Percentiles rank a stretch among this genome's conserved stretches.
These are phyloP conservation scores for Terfezia claveryi DNA, from an alignment of 495 filamentous ascomycete genomes.

Conservation along the genomic window DNA sequence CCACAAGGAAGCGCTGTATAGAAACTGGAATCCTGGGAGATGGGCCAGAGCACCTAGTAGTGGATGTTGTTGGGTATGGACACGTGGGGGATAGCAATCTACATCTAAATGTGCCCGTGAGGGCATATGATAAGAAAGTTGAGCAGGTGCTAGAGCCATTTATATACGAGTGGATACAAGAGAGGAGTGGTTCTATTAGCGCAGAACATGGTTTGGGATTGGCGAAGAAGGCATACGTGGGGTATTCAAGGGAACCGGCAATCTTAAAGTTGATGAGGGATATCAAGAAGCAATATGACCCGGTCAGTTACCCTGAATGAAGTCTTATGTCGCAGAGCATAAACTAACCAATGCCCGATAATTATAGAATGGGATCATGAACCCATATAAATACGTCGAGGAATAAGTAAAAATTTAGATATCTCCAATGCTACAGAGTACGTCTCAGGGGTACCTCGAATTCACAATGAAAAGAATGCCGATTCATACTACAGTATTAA, in stretches of 20 bases:
- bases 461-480: too few species aligned
- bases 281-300: conserved; percentile 78
- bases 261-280: conserved; percentile 83
- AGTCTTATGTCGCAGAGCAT: neutral
- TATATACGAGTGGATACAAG: conserved; percentile 88
- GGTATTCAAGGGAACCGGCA: conserved; percentile 69
- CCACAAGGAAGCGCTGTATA: conserved; percentile 46
- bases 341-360: too few species aligned
- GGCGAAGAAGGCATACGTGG: conserved; percentile 84
- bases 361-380: conserved; percentile 71
- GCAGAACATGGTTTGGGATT: conserved; percentile 88
- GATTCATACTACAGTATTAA: too few species aligned
- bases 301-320: conserved; percentile 33
- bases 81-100: conserved; percentile 96
- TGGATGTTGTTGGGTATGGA: conserved; percentile 82
- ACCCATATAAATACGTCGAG: conserved; percentile 71
- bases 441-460: too few species aligned
- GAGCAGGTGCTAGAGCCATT: conserved; percentile 83
- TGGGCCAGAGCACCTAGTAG: conserved; percentile 49
- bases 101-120: conserved; percentile 67
- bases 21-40: conserved; percentile 57
- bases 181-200: conserved; percentile 73
- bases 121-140: conserved; percentile 67
- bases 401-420: neutral
- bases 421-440: too few species aligned